A percentile compares a stretch with the other conserved stretches of the same genome.
These are phyloP conservation scores for Vaccinium vitisidaea DNA, from an alignment of 148 eudicot species.

Conservation along the genomic window DNA sequence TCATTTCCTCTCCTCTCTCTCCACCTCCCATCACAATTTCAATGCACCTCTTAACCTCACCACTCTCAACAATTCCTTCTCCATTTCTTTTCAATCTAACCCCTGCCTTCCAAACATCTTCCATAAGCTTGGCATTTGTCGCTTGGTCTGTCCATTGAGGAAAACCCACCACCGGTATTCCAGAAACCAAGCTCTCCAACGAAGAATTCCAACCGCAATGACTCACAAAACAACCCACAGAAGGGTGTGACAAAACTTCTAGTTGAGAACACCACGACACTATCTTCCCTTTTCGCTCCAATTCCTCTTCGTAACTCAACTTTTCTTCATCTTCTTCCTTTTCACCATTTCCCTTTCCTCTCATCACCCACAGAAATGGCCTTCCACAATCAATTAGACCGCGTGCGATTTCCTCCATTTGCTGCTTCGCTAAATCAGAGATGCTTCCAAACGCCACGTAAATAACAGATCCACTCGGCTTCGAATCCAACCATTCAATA, in stretches of 20 bases:
- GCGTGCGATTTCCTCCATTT: constrained; percentile 32
- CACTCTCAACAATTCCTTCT: neutral
- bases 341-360: constrained; percentile 18
- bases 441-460: constrained; percentile 55
- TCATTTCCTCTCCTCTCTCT: constrained; percentile 7
- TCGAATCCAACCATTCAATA: constrained; percentile 38
- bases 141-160: constrained; percentile 27
- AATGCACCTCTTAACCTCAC: constrained; percentile 12
- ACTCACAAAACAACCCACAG: constrained; percentile 31
- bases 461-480: constrained; percentile 30
- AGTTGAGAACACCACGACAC: constrained; percentile 39
- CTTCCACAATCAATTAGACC: constrained; percentile 23
- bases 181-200: constrained; percentile 22
- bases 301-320: constrained; percentile 9
- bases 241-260: constrained; percentile 28
- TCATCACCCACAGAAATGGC: constrained; percentile 43
- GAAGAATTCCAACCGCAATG: constrained; percentile 42
- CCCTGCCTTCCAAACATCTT: constrained; percentile 10
- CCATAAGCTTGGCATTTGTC: constrained; percentile 28
- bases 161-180: constrained; percentile 25
- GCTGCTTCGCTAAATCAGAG: constrained; percentile 18
- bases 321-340: constrained; percentile 22
- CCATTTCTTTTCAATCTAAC: neutral
- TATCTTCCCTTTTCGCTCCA: constrained; percentile 27
- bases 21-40: constrained; percentile 12